Conservation (phyloP, 345 rosid genomes). For the rapeseed (Brassica napus) region DNA sequence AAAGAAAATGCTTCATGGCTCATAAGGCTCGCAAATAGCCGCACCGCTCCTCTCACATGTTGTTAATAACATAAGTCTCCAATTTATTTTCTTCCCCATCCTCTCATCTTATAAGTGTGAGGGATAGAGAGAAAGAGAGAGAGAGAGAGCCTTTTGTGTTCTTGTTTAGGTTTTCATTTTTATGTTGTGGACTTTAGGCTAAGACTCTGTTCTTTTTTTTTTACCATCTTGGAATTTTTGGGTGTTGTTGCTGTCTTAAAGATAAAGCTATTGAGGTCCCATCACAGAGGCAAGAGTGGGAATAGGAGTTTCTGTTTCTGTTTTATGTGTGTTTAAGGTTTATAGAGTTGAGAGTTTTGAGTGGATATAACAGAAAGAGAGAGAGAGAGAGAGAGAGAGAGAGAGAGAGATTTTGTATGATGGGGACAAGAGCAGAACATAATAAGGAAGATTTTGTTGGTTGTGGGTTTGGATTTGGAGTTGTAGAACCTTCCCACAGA, state of each 20-base stretch:
- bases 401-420: constrained; percentile 8
- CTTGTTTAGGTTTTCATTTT: constrained; percentile 1
- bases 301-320: neutral
- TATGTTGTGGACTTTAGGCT: neutral
- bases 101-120: constrained; percentile 33
- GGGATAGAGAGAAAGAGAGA: neutral
- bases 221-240: neutral
- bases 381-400: too few species aligned
- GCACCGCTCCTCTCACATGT: constrained; percentile 58
- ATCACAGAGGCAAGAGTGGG: constrained; percentile 4
- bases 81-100: constrained; percentile 17
- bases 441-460: constrained; percentile 32
- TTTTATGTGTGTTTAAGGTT: neutral
- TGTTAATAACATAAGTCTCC: constrained; percentile 37
- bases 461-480: constrained; percentile 52
- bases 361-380: too few species aligned
- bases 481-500: constrained; percentile 40
- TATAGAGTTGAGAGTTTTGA: neutral
- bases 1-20: constrained; percentile 39
- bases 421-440: constrained; percentile 34
- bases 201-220: constrained; percentile 3
- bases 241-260: constrained; percentile 21
- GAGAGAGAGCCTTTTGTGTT: constrained; percentile 11
- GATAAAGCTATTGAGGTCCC: constrained; percentile 16
- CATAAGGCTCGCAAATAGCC: constrained; percentile 52